Conservation (phyloP, 2,329 filamentous ascomycete genomes). For the Ambrosiella beaveri region DNA sequence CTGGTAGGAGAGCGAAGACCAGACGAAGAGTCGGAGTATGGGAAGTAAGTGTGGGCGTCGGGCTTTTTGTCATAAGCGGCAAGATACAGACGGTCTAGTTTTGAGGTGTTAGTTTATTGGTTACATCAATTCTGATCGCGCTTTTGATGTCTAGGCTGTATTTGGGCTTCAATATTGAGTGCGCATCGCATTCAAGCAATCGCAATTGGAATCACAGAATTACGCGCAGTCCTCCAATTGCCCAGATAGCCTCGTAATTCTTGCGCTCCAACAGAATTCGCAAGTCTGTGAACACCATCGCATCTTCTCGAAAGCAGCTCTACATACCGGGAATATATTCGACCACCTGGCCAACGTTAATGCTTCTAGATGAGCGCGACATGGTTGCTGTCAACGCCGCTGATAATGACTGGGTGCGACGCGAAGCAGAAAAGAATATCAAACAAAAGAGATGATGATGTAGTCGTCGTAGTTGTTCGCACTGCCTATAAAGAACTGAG, state of each 20-base stretch:
- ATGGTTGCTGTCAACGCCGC: not conserved
- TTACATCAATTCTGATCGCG: not conserved
- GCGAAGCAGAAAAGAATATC: not conserved
- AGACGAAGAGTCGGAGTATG: constrained; percentile 43
- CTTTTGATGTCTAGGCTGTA: no score
- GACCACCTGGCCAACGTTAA: constrained; percentile 47
- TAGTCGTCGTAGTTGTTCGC: not conserved
- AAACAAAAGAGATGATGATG: constrained; percentile 1
- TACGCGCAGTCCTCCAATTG: not conserved
- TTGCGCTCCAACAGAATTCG: not conserved
- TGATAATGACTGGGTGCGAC: not conserved
- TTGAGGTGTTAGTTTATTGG: not conserved
- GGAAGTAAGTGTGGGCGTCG: constrained; percentile 67
- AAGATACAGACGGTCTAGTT: constrained; percentile 76
- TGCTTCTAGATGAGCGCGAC: constrained; percentile 9
- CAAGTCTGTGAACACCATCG: not conserved
- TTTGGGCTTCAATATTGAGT: no score
- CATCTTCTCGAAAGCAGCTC: not conserved
- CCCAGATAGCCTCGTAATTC: not conserved
- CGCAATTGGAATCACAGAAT: not conserved
- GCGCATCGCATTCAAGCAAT: not conserved
- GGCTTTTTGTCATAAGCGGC: constrained; percentile 78
- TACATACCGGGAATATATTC: constrained; percentile 84
- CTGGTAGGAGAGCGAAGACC: constrained; percentile 27
- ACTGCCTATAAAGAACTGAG: not conserved